phyloP scores from a whole-genome alignment of 805 yeast species.

The Wickerhamomyces bovis region DNA sequence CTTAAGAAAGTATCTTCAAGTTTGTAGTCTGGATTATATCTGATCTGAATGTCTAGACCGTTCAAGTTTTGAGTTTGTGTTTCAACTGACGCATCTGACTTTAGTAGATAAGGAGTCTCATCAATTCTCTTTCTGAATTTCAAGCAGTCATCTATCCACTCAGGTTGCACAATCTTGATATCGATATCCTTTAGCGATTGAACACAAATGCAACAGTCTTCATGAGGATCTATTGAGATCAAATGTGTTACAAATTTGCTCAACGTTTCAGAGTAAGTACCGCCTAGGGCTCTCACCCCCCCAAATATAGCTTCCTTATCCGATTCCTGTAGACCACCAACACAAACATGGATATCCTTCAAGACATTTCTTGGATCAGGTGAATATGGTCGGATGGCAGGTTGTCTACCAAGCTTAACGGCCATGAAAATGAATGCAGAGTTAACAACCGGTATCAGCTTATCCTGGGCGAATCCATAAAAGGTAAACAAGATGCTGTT shows the following conservation, averaged over 20 bases:
- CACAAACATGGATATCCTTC: slow-evolving; percentile 54
- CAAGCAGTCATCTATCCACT: slow-evolving; percentile 75
- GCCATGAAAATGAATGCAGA: slow-evolving; percentile 56
- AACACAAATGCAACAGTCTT: slow-evolving; percentile 52
- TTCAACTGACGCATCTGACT: slow-evolving; percentile 5
- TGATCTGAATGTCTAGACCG: slow-evolving; percentile 11
- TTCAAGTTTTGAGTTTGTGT: slow-evolving; percentile 8
- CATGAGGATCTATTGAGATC: slow-evolving; percentile 51
- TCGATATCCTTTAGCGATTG: slow-evolving; percentile 32
- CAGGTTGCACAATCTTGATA: slow-evolving; percentile 63
- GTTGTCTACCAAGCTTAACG: slow-evolving; percentile 31
- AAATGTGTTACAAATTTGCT: slow-evolving; percentile 77
- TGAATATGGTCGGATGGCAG: slow-evolving; percentile 53
- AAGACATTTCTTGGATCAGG: slow-evolving; percentile 68
- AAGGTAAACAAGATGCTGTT: slow-evolving; percentile 42
- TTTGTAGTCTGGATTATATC: slow-evolving; percentile 7
- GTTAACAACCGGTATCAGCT: slow-evolving; percentile 61
- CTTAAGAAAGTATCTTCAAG: slow-evolving; percentile 28
- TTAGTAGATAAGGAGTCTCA: slow-evolving; percentile 43
- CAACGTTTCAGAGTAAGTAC: slow-evolving; percentile 54
- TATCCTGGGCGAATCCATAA: slow-evolving; percentile 32
- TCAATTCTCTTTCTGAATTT: slow-evolving; percentile 43
- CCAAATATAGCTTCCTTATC: slow-evolving; percentile 65
- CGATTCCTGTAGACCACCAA: slow-evolving; percentile 49
- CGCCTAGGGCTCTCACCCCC: slow-evolving; percentile 70